Evolutionary conservation across 805 yeast species (phyloP), one percentile per base, ranked within the genome.

Genomic region (Yarrowia sp.): DNA sequence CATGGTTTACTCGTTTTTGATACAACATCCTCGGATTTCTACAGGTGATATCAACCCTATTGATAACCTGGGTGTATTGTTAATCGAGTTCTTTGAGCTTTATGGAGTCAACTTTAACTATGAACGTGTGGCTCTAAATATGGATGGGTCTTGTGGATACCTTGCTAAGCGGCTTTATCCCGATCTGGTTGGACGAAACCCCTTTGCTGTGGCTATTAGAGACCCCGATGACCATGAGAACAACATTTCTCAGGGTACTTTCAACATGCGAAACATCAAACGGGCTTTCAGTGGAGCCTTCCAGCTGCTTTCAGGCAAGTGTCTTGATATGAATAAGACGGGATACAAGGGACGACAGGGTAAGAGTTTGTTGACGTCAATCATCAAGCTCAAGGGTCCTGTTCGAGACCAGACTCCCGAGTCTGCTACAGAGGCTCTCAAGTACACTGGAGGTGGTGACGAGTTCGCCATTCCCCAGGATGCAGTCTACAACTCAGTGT

Each of bases 31-130:
- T 14, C 80, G 92, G 68, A 72, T 91, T 11, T 74, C 86, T 1
- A 84, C 96, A 0, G 81, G 84, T 7, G 84, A 85, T 51, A 87
- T 92, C 65, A 80, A 83, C 57, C 85, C 91, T 2, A 69, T 83
- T 69, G 88, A 87, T 45, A 93, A 95, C 72, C 75, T 93, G 65
- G 99, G 99, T 1, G 87, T 91, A 2, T 77, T 93, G 31, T 77
- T 95, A 63, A 88, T 93, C 60, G 98, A 95, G 74, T 92, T 95
- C 71, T 92, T 95, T 74, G 97, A 92, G 74, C 80, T 92, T 8
- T 93, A 92, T 72, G 99, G 99, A 9, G 82, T 88, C 68, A 87
- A 90, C 72, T 93, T 93, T 76, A 91, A 92, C 32, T 92, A 90
- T 73, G 95, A 90, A 71, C 79, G 82, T 66, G 87, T 89, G 64